phyloP scores from a whole-genome alignment of 2,329 filamentous ascomycete genomes.

The Cercospora sp. region DNA sequence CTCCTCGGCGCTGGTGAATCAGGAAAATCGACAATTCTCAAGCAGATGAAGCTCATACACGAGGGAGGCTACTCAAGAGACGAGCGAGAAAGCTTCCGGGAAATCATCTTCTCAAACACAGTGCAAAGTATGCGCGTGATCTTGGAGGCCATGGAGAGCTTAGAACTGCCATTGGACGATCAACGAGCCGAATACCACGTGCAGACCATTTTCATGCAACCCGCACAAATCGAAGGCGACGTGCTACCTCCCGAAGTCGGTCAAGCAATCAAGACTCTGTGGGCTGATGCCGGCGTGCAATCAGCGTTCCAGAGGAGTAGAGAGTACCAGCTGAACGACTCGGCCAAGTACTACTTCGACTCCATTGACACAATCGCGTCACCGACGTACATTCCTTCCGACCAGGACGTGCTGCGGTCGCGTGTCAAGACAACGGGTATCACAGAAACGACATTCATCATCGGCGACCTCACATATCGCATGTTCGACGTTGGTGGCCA shows the following conservation, averaged over 20 bases:
- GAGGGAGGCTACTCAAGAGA: conserved; percentile 98
- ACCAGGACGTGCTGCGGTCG: conserved; percentile 91
- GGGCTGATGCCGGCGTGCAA: conserved; percentile 90
- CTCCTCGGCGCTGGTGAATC: conserved; percentile 98
- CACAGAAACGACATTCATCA: conserved; percentile 94
- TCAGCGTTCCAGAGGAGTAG: conserved; percentile 93
- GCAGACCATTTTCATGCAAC: conserved; percentile 98
- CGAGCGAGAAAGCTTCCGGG: conserved; percentile 68
- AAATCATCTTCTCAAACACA: conserved; percentile 72
- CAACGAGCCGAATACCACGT: conserved; percentile 95
- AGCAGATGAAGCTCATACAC: conserved; percentile 99
- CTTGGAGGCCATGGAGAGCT: conserved; percentile 67
- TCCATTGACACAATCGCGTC: conserved; percentile 88
- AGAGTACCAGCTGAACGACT: conserved; percentile 96
- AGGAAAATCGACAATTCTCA: conserved; percentile 89
- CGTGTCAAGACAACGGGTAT: conserved; percentile 98
- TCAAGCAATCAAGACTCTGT: conserved; percentile 85
- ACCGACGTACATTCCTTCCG: conserved; percentile 90
- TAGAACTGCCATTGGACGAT: conserved; percentile 81
- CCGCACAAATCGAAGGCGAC: conserved; percentile 92
- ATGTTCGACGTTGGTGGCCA: conserved; percentile 98
- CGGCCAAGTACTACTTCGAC: conserved; percentile 96
- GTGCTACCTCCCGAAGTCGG: conserved; percentile 92
- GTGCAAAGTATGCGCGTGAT: conserved; percentile 71
- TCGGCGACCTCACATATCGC: conserved; percentile 88